Evolutionary conservation across 345 rosid species (phyloP).

Genomic region (Arabidopsis arenosa): DNA sequence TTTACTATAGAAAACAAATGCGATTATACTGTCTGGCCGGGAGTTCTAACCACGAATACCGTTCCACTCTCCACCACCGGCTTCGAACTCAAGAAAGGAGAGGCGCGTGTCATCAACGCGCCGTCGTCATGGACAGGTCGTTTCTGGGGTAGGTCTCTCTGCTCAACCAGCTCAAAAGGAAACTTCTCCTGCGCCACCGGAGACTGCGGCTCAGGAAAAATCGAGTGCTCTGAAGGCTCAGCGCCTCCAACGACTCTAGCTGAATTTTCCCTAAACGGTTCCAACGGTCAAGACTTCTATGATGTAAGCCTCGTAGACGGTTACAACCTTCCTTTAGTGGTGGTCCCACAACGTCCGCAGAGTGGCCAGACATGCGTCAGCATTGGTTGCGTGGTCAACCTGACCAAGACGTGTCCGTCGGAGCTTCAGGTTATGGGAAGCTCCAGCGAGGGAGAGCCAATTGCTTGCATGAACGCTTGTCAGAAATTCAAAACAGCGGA

Average conservation of each 20-base stretch:
- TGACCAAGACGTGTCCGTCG: conserved; percentile 51
- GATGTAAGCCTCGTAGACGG: conserved; percentile 45
- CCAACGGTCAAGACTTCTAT: conserved; percentile 47
- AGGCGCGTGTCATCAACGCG: conserved; percentile 28
- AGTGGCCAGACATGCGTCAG: not conserved
- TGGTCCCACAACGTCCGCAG: not conserved
- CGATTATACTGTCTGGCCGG: conserved; percentile 62
- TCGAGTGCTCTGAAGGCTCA: conserved; percentile 48
- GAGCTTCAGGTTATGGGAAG: conserved; percentile 43
- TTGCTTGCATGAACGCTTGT: conserved; percentile 61
- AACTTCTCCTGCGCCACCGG: conserved; percentile 34
- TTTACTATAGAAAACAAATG: conserved; percentile 50
- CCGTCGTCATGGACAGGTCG: conserved; percentile 53
- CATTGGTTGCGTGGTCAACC: conserved; percentile 38
- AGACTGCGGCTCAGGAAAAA: conserved; percentile 58
- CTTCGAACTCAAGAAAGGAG: conserved; percentile 49
- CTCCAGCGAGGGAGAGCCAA: conserved; percentile 8
- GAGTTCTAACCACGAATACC: conserved; percentile 19
- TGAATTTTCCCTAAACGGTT: conserved; percentile 46
- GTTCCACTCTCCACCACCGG: conserved; percentile 52
- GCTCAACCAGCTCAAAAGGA: conserved; percentile 41
- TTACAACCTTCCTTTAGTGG: conserved; percentile 39
- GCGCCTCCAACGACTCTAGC: conserved; percentile 53
- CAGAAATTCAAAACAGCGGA: conserved; percentile 34
- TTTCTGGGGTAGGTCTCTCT: conserved; percentile 59